Conservation (phyloP, 139 green algal species). For the Chlorella sorokiniana region DNA sequence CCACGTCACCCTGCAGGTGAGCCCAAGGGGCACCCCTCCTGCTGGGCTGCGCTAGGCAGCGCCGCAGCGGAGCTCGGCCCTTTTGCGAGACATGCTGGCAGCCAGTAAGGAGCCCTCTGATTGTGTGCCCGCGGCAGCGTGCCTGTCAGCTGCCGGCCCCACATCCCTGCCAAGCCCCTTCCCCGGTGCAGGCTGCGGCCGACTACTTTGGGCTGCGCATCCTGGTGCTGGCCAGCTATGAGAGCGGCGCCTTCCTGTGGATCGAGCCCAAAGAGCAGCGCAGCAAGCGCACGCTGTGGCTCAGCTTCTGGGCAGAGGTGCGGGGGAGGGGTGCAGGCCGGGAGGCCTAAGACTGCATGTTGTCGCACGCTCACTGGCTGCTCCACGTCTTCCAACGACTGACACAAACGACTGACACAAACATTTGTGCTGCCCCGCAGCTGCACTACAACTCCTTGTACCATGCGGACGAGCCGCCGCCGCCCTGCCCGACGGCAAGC, state of each 20-base stretch:
- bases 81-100: no score
- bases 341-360: no score
- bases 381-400: background rate
- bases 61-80: no score
- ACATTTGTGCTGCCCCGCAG: conserved; percentile 18
- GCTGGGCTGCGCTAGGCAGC: no score
- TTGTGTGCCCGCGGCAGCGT: no score
- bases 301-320: conserved; percentile 85
- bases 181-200: conserved; percentile 45
- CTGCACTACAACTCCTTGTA: conserved; percentile 73
- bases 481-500: conserved; percentile 22
- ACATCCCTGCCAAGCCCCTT: background rate
- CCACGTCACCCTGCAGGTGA: conserved; percentile 81
- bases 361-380: no score
- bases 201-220: conserved; percentile 68
- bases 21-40: no score
- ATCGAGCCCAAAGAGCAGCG: conserved; percentile 54
- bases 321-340: background rate
- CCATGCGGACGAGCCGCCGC: conserved; percentile 29
- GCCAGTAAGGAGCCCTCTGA: no score
- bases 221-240: conserved; percentile 68
- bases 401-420: background rate
- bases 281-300: conserved; percentile 50
- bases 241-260: conserved; percentile 61
- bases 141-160: no score